Conservation (phyloP, 2,329 filamentous ascomycete species). For the Capronia americana region DNA sequence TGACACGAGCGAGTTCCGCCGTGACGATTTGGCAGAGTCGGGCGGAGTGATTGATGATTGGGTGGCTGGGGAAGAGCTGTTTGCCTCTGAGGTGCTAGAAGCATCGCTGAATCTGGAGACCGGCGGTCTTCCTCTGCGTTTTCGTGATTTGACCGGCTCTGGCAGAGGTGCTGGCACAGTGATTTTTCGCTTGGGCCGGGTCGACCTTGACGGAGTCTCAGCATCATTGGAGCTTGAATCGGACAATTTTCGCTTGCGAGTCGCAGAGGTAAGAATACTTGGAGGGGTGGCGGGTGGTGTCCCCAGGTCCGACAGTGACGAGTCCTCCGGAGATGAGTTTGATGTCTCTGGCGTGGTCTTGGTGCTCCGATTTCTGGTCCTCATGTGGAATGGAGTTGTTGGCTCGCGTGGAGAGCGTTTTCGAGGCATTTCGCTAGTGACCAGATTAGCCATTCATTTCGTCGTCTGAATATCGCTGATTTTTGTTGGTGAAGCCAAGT, state of each 20-base stretch:
- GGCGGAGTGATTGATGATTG: neutral
- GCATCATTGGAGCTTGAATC: conserved; percentile 8
- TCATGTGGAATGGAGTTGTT: conserved; percentile 30
- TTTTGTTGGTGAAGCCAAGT: neutral
- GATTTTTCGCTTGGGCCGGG: neutral
- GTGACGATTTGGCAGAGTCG: conserved; percentile 4
- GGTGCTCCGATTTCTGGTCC: conserved; percentile 24
- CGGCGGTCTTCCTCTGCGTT: neutral
- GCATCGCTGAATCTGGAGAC: neutral
- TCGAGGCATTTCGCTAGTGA: conserved; percentile 24
- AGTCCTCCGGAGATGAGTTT: conserved; percentile 12
- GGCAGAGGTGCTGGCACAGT: neutral
- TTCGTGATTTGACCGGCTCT: neutral
- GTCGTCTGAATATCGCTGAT: neutral
- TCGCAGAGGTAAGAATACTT: neutral
- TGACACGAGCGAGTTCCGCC: neutral
- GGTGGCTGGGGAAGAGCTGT: neutral
- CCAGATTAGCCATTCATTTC: neutral
- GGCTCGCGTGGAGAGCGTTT: conserved; percentile 15
- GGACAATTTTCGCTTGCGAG: conserved; percentile 17
- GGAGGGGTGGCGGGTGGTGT: conserved; percentile 13
- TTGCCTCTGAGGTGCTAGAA: neutral
- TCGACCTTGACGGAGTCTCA: conserved; percentile 4
- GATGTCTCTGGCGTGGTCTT: conserved; percentile 10
- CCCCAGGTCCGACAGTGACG: conserved; percentile 10